phyloP scores from a whole-genome alignment of 164 flowering plant genomes.

The Amborella trichopoda region DNA sequence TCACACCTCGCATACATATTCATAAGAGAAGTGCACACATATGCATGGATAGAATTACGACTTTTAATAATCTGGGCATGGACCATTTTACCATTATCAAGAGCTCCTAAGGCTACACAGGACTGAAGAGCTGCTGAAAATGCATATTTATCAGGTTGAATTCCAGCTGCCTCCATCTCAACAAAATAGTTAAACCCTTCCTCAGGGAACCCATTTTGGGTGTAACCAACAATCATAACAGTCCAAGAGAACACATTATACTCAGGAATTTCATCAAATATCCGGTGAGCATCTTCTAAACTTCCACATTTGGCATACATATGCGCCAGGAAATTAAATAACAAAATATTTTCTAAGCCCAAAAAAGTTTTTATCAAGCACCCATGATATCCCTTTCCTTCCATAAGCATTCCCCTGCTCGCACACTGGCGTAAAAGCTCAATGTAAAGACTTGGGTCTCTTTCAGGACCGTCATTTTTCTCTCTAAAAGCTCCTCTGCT shows the following conservation, averaged over 20 bases:
- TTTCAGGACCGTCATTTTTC: no score
- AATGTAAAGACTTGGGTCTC: no score
- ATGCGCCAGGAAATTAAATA: no score
- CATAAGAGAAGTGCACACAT: conserved; percentile 68
- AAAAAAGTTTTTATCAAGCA: no score
- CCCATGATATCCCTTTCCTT: no score
- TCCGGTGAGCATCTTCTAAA: conserved; percentile 34
- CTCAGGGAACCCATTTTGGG: conserved; percentile 39
- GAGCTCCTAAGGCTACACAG: conserved; percentile 36
- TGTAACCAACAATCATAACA: conserved; percentile 57
- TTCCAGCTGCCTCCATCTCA: conserved; percentile 27
- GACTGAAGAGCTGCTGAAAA: conserved; percentile 33
- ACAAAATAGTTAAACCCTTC: conserved; percentile 31
- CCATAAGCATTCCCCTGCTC: no score
- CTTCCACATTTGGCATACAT: conserved; percentile 50
- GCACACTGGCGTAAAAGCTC: no score
- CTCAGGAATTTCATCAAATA: conserved; percentile 58
- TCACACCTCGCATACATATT: conserved; percentile 65
- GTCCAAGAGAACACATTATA: conserved; percentile 71
- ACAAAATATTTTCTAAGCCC: no score
- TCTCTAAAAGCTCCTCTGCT: no score
- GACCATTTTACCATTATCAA: conserved; percentile 51
- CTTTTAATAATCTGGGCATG: conserved; percentile 50
- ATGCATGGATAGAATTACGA: conserved; percentile 39
- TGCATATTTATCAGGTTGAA: conserved; percentile 33